Evolutionary conservation across 2,329 filamentous ascomycete species (phyloP), one percentile per base, ranked within the genome.

Genomic region (Diaporthe humulicola): DNA sequence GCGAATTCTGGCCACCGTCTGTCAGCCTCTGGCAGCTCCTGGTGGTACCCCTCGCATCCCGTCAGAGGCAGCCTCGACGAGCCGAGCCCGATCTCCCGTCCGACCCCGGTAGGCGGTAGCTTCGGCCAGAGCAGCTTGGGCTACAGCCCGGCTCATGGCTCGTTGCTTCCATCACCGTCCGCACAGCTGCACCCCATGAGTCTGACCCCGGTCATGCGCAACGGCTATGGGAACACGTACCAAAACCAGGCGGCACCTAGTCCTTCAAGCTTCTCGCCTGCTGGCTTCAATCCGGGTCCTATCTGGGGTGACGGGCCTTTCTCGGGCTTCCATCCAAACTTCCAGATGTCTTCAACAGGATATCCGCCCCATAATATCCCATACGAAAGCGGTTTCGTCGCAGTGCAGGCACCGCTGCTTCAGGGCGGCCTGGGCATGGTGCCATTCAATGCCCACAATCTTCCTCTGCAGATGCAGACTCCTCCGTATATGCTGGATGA

Each of bases 181-280:
- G 54, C 60, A 19, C 81, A 81, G 71, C 77, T 78, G 73, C 81
- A 74, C 25, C 40, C 69, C 10, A 72, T 76, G 60, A 69, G 19
- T 14, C 25, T 76, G 69, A 54, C 36, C 15, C 54, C 67, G 38
- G 38, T 66, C 8, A 54, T 76, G 56, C 75, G 73, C 61, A 74
- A 66, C 52, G 56, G 30, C 33, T 76, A 72, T 25, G 67, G 45
- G 15, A 74, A 52, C 50, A 38, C 73, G 3, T 74, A 76, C 54
- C 75, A 67, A 28, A 74, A 84, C 71, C 85, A 84, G 42, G 81
- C 84, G 33, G 79, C 82, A 2, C 80, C 84, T 6, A 82, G 83
- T 1, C 84, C 84, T 45, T 81, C 84, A 1, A 80, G 84, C 12
- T 86, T 86, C 79, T 84, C 86, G 71, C 83, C 84, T 30, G 81